Base-by-base conservation (phyloP, 345 rosid genomes). In the Angophora floribunda region DNA sequence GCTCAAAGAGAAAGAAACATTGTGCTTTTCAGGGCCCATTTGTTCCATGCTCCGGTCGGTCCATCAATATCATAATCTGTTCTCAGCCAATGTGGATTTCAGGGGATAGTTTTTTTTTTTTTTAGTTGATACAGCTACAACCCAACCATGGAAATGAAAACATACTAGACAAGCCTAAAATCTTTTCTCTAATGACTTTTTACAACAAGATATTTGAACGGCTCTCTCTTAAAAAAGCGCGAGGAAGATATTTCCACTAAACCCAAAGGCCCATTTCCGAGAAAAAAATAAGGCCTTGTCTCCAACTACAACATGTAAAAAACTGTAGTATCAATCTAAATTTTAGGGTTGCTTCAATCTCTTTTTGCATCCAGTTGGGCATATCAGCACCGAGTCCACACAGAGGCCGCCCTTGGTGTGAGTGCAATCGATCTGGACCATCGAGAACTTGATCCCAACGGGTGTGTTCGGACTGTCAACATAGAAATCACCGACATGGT, bases 351-450 rank as follows among this genome's bases (percentile, higher is more conserved):
- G 28, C 9, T 75, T 75, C 84, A 19, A 10, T 75, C 84, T 41
- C 84, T 75, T 75, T 75, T 44, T n/a, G 22, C 89, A 91, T 82
- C 92, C 94, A 90, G 90, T 89, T 22, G 98, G 99, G 87, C 93
- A 93, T 87, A 97, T 92, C 61, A 93, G 86, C 70, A 94, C 98
- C 61, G 95, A 95, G 90, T 98, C 99, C 88, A 98, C 89, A 86
- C 98, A 98, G 11, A 98, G 90, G 30, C 99, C 99, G 28, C 99
- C 98, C 94, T 98, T 97, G 75, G 95, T 96, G 91, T 98, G 99
- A 30, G 99, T 98, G 86, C 99, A 98, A 70, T 98, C 99, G 63
- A 98, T 98, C 92, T 98, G 99, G 86, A 94, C 94, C 98, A 96
- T 93, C 15, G 98, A 97, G 87, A 96, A 97, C 47, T 94, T 96